Conservation (phyloP, 257 asterid genomes). For the Solanum rostratum region DNA sequence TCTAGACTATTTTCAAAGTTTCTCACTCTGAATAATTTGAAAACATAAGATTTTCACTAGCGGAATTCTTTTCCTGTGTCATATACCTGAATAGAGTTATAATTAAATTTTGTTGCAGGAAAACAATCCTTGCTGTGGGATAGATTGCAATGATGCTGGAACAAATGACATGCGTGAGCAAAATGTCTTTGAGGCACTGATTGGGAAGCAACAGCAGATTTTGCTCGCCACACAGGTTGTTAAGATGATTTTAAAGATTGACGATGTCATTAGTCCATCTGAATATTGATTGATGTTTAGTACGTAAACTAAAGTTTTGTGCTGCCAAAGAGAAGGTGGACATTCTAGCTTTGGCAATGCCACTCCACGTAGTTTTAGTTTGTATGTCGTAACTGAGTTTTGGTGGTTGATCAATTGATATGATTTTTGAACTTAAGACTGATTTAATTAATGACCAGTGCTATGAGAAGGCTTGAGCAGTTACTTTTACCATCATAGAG, state of each 20-base stretch:
- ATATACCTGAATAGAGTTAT: not conserved
- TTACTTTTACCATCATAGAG: not conserved
- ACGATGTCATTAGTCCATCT: conserved; percentile 63
- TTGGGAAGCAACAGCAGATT: conserved; percentile 83
- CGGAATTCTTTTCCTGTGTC: not conserved
- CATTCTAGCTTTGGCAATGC: not conserved
- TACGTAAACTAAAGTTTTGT: not conserved
- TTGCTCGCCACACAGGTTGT: conserved; percentile 77
- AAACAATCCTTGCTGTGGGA: conserved; percentile 49
- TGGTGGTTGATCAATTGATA: not conserved
- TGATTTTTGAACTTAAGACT: not conserved
- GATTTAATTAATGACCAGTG: not conserved
- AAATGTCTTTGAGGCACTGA: conserved; percentile 68
- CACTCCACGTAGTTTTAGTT: not conserved
- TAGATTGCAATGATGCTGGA: conserved; percentile 79
- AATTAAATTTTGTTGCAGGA: conserved; percentile 29
- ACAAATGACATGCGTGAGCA: conserved; percentile 86
- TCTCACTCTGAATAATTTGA: not conserved
- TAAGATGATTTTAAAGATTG: conserved; percentile 78
- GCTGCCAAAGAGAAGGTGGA: not conserved
- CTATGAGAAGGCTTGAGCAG: not conserved
- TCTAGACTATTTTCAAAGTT: not conserved
- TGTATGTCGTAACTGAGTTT: not conserved
- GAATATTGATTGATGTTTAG: conserved; percentile 31
- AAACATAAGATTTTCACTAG: not conserved